phyloP scores from a whole-genome alignment of 129 eudicot species.

The Flaveria ramosissima region DNA sequence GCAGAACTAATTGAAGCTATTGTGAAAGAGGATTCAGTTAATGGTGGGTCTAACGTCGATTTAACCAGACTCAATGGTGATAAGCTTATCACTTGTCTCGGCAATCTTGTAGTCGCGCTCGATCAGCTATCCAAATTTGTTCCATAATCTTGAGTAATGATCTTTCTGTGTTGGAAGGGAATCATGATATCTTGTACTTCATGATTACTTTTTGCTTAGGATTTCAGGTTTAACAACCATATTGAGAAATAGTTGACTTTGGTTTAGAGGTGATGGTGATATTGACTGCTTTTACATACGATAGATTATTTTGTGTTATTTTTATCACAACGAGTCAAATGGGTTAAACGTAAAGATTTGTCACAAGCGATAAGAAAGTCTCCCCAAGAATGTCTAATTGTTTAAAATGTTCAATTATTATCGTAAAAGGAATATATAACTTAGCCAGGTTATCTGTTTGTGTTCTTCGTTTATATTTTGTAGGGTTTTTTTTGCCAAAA shows the following conservation, averaged over 20 bases:
- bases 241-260: background rate
- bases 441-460: no score
- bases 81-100: constrained; percentile 53
- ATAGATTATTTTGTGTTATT: background rate
- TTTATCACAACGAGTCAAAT: background rate
- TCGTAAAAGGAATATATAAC: background rate
- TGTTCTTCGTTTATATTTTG: no score
- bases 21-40: constrained; percentile 44
- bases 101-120: constrained; percentile 52
- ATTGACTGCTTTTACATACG: background rate
- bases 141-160: constrained; percentile 20
- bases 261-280: background rate
- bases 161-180: background rate
- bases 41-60: constrained; percentile 40
- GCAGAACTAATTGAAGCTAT: constrained; percentile 59
- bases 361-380: no score
- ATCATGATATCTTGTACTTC: no score
- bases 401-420: background rate
- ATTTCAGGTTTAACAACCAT: background rate
- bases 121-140: constrained; percentile 44
- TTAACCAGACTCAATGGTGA: constrained; percentile 55
- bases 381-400: background rate
- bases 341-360: background rate
- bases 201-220: constrained; percentile 19
- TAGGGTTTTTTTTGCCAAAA: no score